phyloP scores from a whole-genome alignment of 2,329 filamentous ascomycete species.

The Phialophora macrospora region DNA sequence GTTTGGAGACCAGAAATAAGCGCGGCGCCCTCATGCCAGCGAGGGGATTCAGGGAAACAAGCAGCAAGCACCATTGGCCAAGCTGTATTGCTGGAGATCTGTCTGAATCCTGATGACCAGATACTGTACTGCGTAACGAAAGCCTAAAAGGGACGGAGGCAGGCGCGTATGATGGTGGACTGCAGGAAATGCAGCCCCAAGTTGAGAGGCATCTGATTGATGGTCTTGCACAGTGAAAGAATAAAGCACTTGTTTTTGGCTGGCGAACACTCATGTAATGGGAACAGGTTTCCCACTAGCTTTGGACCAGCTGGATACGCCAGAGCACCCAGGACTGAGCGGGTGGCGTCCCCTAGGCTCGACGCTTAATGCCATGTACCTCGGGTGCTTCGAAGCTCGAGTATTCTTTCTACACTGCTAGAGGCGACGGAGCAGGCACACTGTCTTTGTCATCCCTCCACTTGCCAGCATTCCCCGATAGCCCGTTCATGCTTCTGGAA shows the following conservation, averaged over 20 bases:
- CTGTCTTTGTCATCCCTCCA: not conserved
- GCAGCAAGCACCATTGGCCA: constrained; percentile 1
- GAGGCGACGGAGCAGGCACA: not conserved
- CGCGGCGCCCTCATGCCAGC: not conserved
- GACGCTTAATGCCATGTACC: not conserved
- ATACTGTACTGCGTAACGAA: not conserved
- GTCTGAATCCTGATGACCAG: not conserved
- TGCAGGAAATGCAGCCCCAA: not conserved
- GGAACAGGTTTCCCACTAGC: no score
- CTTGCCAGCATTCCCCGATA: not conserved
- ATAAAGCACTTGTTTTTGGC: not conserved
- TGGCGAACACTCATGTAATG: not conserved
- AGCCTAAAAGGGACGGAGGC: no score
- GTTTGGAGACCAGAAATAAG: not conserved
- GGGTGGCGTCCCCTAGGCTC: not conserved
- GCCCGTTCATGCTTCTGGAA: not conserved
- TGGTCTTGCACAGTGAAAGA: not conserved
- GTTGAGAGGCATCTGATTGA: not conserved
- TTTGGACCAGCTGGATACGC: no score
- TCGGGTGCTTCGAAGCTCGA: not conserved
- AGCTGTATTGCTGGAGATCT: not conserved
- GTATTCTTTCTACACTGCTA: no score
- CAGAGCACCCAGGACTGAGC: not conserved
- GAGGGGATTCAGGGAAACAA: not conserved
- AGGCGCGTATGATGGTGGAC: not conserved